Evolutionary conservation across 148 eudicot genomes (phyloP), one percentile per base, ranked within the genome.

Genomic region (Arbutus unedo): DNA sequence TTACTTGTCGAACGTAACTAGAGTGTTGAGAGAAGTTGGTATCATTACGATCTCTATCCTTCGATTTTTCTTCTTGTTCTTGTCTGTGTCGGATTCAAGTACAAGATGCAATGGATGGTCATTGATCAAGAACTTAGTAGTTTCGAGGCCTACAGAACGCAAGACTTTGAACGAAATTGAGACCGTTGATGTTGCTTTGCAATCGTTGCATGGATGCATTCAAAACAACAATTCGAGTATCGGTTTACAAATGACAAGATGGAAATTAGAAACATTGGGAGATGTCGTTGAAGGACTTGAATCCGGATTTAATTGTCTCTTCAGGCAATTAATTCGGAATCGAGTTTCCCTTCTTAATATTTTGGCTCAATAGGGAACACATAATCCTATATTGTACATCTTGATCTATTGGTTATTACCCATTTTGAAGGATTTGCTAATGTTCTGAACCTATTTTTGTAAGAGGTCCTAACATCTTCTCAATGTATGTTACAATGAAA

Each of bases 271-370:
- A 74, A 79, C 66, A 15, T 82, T 90, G 50, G 89, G 83, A 62
- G 50, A 14, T 5, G 66, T 81, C 41, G 25, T 84, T 0, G 87
- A 81, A 62, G 86, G 85, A 4, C 48, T 86, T 49, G 91, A 90
- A 82, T 64, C 13, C 23, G 87, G 87, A 60, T 45, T 88, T 23
- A 81, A 84, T 11, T 48, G 57, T 67, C 25, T 90, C 83, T 88
- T 57, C 74, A 84, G 90, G 86, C 43, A 67, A 47, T 41, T 90
- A 68, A 38, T 90, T 62, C 56, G 47, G 38, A 57, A 47, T 74
- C 85, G 90, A 76, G 90, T 88, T 18, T 67, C 79, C 10, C 87
- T 88, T 86, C 90, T 90, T 18, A 88, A 90, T 66, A 79, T 88
- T 64, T 54, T 90, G 49, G 83, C 83, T 47, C 45, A 55, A 10